Evolutionary conservation across 106 monocot genomes (phyloP).

Genomic region (Xerophyta viscosa): DNA sequence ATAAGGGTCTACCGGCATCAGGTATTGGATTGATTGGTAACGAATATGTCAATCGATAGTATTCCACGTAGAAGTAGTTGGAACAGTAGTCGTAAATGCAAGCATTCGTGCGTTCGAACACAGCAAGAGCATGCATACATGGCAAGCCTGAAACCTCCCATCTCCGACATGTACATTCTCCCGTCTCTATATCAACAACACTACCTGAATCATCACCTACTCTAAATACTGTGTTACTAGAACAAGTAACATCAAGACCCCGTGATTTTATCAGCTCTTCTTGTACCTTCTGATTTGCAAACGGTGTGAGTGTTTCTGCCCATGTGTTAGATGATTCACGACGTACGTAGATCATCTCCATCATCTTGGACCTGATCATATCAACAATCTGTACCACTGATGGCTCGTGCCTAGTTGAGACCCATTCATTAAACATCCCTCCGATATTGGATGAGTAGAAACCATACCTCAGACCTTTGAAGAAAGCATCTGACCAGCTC

Average conservation of each 20-base stretch:
- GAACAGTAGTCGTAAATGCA: slow-evolving; percentile 63
- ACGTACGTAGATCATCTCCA: slow-evolving; percentile 82
- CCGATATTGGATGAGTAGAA: slow-evolving; percentile 43
- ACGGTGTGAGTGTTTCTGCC: slow-evolving; percentile 62
- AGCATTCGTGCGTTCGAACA: slow-evolving; percentile 36
- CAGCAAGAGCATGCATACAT: slow-evolving; percentile 79
- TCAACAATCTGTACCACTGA: slow-evolving; percentile 87
- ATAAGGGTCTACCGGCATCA: slow-evolving; percentile 39
- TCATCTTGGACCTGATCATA: slow-evolving; percentile 76
- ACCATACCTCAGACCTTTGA: slow-evolving; percentile 69
- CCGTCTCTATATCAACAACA: slow-evolving; percentile 59
- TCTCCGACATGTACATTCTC: slow-evolving; percentile 85
- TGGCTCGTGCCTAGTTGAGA: slow-evolving; percentile 57
- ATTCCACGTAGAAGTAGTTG: slow-evolving; percentile 64
- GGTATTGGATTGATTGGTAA: slow-evolving; percentile 85
- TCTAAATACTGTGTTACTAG: slow-evolving; percentile 52
- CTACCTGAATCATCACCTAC: slow-evolving; percentile 36
- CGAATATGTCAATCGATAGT: slow-evolving; percentile 61
- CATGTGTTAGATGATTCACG: slow-evolving; percentile 67
- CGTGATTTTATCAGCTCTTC: slow-evolving; percentile 40
- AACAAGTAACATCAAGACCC: slow-evolving; percentile 38
- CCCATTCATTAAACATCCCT: slow-evolving; percentile 57
- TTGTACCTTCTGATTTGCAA: slow-evolving; percentile 51
- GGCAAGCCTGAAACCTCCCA: slow-evolving; percentile 86
- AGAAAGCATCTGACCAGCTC: slow-evolving; percentile 80